Evolutionary conservation across 345 rosid species (phyloP), one percentile per base, ranked within the genome.

Genomic region (Euclidium syriacum): DNA sequence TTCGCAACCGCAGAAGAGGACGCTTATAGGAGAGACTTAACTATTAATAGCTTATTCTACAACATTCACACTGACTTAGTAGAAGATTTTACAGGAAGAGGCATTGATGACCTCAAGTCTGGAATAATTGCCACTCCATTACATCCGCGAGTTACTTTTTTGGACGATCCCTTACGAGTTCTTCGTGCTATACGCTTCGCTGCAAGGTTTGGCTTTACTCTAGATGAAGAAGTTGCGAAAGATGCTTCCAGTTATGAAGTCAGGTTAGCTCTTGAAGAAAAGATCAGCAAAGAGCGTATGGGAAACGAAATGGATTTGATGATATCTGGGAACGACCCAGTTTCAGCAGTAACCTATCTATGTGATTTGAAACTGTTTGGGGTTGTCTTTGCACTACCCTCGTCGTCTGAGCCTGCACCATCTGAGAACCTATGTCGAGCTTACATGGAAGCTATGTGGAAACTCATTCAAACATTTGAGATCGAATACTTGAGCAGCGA

Each of bases 121-220:
- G 96, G 97, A 75, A 83, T 67, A 68, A 84, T 92, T 64, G 97
- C 81, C 35, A 92, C 98, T 51, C 98, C 98, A 59, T 70, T 89
- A 60, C 80, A 84, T 68, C 84, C 98, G 56, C 85, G 77, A 73
- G 85, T 80, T 62, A 92, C 98, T 0, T 92, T 92, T 77, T 68
- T 89, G 78, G 98, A 92, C 80, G 98, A 92, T 73, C 98, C 97
- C 11, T 78, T 92, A 63, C 82, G 97, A 36, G 95, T 92, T 69
- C 97, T 92, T 61, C 82, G 98, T 66, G 97, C 98, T 69, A 81
- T 92, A 75, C 98, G 98, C 39, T 92, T 92, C 78, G 97, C 92
- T 74, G 97, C 91, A 60, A 81, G 98, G 75, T 92, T 92, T 72
- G 82, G 59, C 20, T 92, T 92, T 71, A 67, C 70, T 2, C 67